Percentiles rank a stretch among this genome's conserved stretches.
These are phyloP conservation scores for Russula emetica DNA, from an alignment of 768 basidiomycete genomes.

Conservation along the genomic window DNA sequence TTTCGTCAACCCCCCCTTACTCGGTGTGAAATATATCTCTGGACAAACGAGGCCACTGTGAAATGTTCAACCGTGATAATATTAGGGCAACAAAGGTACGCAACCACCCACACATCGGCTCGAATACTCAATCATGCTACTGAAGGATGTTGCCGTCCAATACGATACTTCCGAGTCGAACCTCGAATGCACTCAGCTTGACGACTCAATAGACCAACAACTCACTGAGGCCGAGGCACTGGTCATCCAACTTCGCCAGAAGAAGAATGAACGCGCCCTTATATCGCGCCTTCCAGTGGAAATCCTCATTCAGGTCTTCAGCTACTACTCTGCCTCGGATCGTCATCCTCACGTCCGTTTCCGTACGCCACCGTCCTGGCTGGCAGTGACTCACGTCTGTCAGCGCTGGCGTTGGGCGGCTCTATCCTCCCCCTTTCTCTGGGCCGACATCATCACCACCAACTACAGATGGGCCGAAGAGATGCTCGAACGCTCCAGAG, in stretches of 20 bases:
- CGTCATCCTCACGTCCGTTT: constrained; percentile 16
- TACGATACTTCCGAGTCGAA: background rate
- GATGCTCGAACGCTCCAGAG: constrained; percentile 23
- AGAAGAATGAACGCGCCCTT: constrained; percentile 22
- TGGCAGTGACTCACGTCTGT: constrained; percentile 25
- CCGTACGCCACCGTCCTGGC: constrained; percentile 20
- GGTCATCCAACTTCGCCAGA: constrained; percentile 15
- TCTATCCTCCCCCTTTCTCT: constrained; percentile 19
- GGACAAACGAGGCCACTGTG: background rate
- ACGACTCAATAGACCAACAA: constrained; percentile 15
- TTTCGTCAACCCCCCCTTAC: background rate
- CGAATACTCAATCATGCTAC: constrained; percentile 3
- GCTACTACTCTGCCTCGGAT: constrained; percentile 22
- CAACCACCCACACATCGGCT: background rate
- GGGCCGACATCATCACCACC: constrained; percentile 23
- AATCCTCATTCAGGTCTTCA: constrained; percentile 22
- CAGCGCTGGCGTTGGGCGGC: constrained; percentile 24
- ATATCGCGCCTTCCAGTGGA: constrained; percentile 24
- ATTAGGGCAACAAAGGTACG: constrained; percentile 12
- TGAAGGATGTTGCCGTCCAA: constrained; percentile 21
- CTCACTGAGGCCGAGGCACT: constrained; percentile 14
- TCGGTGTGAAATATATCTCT: background rate
- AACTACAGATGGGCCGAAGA: constrained; percentile 20
- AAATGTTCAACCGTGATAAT: background rate
- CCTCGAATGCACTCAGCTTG: background rate